Conservation (phyloP, 2,329 filamentous ascomycete species). For the Penicillium sp. region DNA sequence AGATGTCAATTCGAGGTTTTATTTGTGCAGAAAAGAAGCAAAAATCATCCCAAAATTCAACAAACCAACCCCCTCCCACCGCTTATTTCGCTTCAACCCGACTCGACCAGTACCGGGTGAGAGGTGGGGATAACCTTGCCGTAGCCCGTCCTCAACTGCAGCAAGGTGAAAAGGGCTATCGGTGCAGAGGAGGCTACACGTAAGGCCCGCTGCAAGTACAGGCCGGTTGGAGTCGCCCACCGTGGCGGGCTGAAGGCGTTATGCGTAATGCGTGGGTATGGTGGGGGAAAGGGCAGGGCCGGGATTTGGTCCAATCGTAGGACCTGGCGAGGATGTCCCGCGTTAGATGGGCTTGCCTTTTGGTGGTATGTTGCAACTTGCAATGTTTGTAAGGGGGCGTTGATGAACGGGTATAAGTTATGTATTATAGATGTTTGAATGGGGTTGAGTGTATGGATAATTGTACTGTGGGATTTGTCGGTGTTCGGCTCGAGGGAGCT, state of each 20-base stretch:
- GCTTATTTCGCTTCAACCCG: constrained; percentile 9
- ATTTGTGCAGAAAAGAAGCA: no score
- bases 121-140: constrained; percentile 19
- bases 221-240: neutral
- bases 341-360: neutral
- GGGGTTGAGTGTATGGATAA: neutral
- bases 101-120: neutral
- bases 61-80: constrained; percentile 3
- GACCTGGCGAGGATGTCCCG: neutral
- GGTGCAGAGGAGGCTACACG: constrained; percentile 7
- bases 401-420: neutral
- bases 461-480: neutral
- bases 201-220: constrained; percentile 7
- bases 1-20: no score
- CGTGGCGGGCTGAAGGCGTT: constrained; percentile 12
- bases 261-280: neutral
- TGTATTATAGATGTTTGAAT: neutral
- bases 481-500: neutral
- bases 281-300: no score
- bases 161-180: constrained; percentile 10
- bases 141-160: constrained; percentile 11
- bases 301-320: neutral
- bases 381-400: neutral
- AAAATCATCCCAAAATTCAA: no score
- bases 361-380: neutral